phyloP scores from a whole-genome alignment of 352 stramenopile genomes.

The Bremia lactucae region DNA sequence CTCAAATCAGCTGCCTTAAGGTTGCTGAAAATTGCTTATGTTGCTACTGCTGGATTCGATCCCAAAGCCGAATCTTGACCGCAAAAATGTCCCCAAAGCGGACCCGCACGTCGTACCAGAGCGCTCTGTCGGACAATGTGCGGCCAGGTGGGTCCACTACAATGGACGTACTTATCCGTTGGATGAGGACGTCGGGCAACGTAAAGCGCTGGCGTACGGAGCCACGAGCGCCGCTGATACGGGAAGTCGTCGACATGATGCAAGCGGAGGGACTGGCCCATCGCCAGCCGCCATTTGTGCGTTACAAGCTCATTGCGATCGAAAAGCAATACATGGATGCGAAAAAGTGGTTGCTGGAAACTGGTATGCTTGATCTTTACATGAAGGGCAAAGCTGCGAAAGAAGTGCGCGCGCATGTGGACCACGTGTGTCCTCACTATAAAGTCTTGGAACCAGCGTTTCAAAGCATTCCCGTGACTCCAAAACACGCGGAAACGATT shows the following conservation, averaged over 20 bases:
- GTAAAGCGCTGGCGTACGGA: constrained; percentile 24
- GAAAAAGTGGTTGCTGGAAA: constrained; percentile 29
- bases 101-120: constrained; percentile 3
- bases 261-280: constrained; percentile 13
- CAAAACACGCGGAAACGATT: constrained; percentile 14
- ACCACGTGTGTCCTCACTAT: constrained; percentile 19
- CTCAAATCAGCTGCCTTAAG: neutral
- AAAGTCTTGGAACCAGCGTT: constrained; percentile 20
- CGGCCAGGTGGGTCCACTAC: constrained; percentile 11
- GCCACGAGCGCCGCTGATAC: constrained; percentile 5
- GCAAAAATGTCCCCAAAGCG: constrained; percentile 2
- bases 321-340: constrained; percentile 33
- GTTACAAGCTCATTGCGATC: constrained; percentile 22
- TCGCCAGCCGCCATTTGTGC: constrained; percentile 18
- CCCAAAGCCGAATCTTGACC: neutral
- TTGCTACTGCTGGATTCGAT: neutral
- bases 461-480: constrained; percentile 12
- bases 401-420: constrained; percentile 23
- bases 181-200: constrained; percentile 25
- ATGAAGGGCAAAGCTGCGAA: constrained; percentile 12
- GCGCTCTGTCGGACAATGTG: constrained; percentile 11
- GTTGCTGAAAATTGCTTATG: neutral
- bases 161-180: constrained; percentile 25
- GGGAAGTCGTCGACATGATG: constrained; percentile 22
- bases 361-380: constrained; percentile 24